These are phyloP conservation scores for Quercus phellos DNA, from an alignment of 331 rosid genomes.

Conservation along the genomic window DNA sequence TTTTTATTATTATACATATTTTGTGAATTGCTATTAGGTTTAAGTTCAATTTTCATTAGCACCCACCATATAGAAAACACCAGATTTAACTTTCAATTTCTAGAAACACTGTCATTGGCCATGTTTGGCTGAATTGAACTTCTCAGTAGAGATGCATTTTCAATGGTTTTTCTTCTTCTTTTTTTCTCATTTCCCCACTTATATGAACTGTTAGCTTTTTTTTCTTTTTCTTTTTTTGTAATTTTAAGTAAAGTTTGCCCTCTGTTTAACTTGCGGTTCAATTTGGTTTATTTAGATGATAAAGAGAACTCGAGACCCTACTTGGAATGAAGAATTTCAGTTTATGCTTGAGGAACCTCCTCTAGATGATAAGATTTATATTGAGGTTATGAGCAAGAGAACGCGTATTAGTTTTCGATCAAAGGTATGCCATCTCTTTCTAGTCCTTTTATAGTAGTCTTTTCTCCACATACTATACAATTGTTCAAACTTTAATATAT, in stretches of 20 bases:
- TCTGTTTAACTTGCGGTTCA: background rate
- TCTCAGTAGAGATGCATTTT: too few relatives aligned
- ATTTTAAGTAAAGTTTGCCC: too few relatives aligned
- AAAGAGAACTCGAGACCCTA: constrained; percentile 61
- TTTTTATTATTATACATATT: too few relatives aligned
- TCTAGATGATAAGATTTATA: constrained; percentile 54
- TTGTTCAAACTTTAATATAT: background rate
- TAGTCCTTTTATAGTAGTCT: background rate
- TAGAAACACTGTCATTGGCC: background rate
- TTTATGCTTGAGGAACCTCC: constrained; percentile 93
- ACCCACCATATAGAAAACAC: background rate
- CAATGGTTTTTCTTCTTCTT: background rate
- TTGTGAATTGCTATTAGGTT: too few relatives aligned
- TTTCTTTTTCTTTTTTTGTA: background rate
- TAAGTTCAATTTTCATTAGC: background rate
- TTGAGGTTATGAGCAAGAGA: constrained; percentile 66
- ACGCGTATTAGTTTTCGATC: constrained; percentile 42
- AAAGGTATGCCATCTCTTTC: constrained; percentile 36
- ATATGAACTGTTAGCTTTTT: background rate
- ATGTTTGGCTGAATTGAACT: background rate
- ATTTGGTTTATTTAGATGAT: constrained; percentile 38
- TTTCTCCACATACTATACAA: background rate
- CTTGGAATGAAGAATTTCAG: constrained; percentile 75
- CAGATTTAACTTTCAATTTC: background rate
- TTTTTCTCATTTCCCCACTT: background rate